Evolutionary conservation across 2,329 filamentous ascomycete genomes (phyloP).

Genomic region (Fusarium setosum): DNA sequence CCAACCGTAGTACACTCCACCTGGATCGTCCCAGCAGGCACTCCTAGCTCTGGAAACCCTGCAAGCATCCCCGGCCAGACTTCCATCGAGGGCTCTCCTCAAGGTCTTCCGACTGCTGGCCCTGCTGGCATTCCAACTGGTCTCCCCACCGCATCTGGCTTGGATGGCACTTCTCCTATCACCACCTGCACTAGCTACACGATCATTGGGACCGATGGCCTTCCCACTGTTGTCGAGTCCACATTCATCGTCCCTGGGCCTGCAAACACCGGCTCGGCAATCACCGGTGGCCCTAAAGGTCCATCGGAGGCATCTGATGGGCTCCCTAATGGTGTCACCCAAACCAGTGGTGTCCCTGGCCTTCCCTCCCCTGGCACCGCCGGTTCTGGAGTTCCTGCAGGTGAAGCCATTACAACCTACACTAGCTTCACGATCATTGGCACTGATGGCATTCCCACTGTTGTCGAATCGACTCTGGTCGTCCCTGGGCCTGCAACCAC

Average conservation of each 20-base stretch:
- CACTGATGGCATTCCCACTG: constrained; percentile 40
- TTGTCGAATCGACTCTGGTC: constrained; percentile 48
- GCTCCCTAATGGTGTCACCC: constrained; percentile 25
- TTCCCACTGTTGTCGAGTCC: constrained; percentile 46
- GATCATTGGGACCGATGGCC: constrained; percentile 38
- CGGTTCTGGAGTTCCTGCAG: constrained; percentile 16
- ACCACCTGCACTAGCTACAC: constrained; percentile 46
- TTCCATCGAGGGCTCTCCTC: constrained; percentile 9
- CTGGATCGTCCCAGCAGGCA: constrained; percentile 27
- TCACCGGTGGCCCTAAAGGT: constrained; percentile 7
- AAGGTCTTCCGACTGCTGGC: constrained; percentile 10
- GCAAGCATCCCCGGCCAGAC: constrained; percentile 8
- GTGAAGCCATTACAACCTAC: constrained; percentile 39
- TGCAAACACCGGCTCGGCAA: constrained; percentile 30
- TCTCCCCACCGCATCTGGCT: not conserved
- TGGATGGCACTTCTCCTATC: constrained; percentile 9
- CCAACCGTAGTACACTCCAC: constrained; percentile 35
- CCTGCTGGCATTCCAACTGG: constrained; percentile 7
- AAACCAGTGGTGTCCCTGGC: constrained; percentile 16
- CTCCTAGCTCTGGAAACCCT: constrained; percentile 7
- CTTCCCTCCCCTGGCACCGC: constrained; percentile 1
- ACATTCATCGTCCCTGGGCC: constrained; percentile 46
- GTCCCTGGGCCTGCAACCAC: constrained; percentile 40
- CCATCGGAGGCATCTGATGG: constrained; percentile 28
- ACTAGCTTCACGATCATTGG: constrained; percentile 45